phyloP scores from a whole-genome alignment of 2,329 filamentous ascomycete genomes.

The Beauveria brongniartii region DNA sequence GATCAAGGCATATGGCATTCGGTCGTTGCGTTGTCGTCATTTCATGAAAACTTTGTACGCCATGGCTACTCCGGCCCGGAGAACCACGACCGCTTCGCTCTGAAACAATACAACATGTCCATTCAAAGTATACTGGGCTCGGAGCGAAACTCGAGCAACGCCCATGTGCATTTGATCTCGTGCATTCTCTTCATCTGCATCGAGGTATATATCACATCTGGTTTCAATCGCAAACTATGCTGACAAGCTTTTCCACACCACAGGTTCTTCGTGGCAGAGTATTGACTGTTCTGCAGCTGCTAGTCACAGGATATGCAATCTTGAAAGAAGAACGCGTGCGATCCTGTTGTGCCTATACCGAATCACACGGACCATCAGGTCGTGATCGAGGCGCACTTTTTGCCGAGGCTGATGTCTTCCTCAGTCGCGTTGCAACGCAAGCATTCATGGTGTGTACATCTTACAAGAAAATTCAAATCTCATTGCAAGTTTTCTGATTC shows the following conservation, averaged over 20 bases:
- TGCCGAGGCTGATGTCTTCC: background rate
- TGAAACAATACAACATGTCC: slow-evolving; percentile 10
- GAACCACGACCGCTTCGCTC: slow-evolving; percentile 3
- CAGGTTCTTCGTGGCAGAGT: background rate
- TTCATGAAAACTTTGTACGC: slow-evolving; percentile 2
- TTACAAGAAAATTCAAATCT: background rate
- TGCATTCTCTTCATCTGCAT: slow-evolving; percentile 12
- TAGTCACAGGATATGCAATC: background rate
- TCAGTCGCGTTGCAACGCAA: slow-evolving; percentile 4
- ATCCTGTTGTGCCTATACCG: background rate
- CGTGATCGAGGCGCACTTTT: background rate
- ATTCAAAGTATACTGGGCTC: slow-evolving; percentile 4
- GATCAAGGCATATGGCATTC: slow-evolving; percentile 8
- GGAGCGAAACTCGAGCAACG: background rate
- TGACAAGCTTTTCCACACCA: background rate
- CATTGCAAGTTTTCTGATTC: background rate
- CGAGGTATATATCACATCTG: background rate
- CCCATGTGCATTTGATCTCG: slow-evolving; percentile 7
- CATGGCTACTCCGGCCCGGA: background rate
- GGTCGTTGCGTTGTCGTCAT: slow-evolving; percentile 3
- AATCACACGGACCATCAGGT: background rate
- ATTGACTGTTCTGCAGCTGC: slow-evolving; percentile 1
- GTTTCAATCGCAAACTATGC: background rate
- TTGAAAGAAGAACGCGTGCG: slow-evolving; percentile 1
- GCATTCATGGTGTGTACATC: background rate